Base-by-base conservation (phyloP, 2,329 filamentous ascomycete species). In the Amauroascus niger region DNA sequence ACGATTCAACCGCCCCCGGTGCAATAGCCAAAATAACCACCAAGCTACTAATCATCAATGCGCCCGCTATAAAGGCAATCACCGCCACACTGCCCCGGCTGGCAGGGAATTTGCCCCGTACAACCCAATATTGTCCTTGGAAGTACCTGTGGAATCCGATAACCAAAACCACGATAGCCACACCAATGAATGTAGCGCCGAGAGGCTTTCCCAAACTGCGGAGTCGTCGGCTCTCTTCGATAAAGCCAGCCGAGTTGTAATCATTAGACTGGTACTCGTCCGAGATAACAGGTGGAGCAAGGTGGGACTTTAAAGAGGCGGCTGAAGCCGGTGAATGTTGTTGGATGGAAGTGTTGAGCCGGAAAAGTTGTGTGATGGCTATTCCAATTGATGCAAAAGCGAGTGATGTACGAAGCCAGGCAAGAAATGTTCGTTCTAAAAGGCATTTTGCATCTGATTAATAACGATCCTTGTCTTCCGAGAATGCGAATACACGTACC, bases 101-200 rank as follows among this genome's bases (percentile, higher is more conserved):
- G 3, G 81, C 81, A 0, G 81, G 81, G 54, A 84, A 84, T 63
- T 83, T 83, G 50, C 81, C 81, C 2, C 80, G 68, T 22, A 84
- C 79, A 53, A 84, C 80, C 72, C 82, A 84, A 63, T 84, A 79
- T 67, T 84, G 81, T 40, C 77, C 77, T 62, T 84, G 81, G 60
- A 84, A 84, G 61, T 83, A 84, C 41, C 81, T 73, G 62, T 83
- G 81, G 60, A 83, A 83, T 2, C 81, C 81, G 28, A 83, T 73
- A 22, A 80, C 63, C 1, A 84, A 71, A 45, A 84, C 77, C 6
- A 84, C 58, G 39, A 84, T 80, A 2, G 77, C 72, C 37, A 84
- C 78, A 2, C 71, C 80, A 50, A 84, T 73, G 58, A 84, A 84
- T 1, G 81, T 84, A 0, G 80, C 80, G 39, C 81, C 81, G n/a